These are phyloP conservation scores for Geoglossum cookeanum DNA, from an alignment of 2,329 filamentous ascomycete genomes.

Conservation along the genomic window DNA sequence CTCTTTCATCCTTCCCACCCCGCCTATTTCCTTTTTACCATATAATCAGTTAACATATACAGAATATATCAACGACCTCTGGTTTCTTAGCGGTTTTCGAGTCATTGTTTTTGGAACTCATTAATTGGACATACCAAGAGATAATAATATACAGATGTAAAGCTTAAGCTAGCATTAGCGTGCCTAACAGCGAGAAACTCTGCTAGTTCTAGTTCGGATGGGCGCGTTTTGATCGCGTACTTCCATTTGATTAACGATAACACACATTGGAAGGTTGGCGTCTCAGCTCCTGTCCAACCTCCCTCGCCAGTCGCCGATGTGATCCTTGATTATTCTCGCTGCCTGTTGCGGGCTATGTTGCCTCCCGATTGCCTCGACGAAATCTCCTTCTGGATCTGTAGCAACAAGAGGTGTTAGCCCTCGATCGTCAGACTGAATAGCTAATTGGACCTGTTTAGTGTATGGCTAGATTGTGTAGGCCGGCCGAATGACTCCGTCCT, in stretches of 20 bases:
- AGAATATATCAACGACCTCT: too few species aligned
- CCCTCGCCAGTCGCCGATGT: slow-evolving; percentile 61
- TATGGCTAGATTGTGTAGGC: background rate
- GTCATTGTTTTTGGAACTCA: too few species aligned
- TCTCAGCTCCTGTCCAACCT: slow-evolving; percentile 26
- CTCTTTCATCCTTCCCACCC: too few species aligned
- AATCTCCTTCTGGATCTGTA: slow-evolving; percentile 82
- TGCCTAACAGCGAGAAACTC: too few species aligned
- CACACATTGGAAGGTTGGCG: background rate
- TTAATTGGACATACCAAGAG: too few species aligned
- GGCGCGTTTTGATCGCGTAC: background rate
- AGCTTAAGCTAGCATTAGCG: too few species aligned
- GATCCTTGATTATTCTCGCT: slow-evolving; percentile 64
- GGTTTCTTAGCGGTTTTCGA: too few species aligned
- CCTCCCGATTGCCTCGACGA: slow-evolving; percentile 87
- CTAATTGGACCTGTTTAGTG: background rate
- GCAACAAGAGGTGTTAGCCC: background rate
- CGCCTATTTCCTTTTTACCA: too few species aligned
- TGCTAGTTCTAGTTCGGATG: too few species aligned
- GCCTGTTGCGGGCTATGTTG: slow-evolving; percentile 84
- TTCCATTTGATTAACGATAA: background rate
- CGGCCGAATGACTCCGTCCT: background rate
- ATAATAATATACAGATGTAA: too few species aligned
- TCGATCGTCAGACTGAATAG: background rate
- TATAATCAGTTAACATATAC: too few species aligned